Conservation (phyloP, 2,329 filamentous ascomycete genomes). For the Fusarium gaditjirri region DNA sequence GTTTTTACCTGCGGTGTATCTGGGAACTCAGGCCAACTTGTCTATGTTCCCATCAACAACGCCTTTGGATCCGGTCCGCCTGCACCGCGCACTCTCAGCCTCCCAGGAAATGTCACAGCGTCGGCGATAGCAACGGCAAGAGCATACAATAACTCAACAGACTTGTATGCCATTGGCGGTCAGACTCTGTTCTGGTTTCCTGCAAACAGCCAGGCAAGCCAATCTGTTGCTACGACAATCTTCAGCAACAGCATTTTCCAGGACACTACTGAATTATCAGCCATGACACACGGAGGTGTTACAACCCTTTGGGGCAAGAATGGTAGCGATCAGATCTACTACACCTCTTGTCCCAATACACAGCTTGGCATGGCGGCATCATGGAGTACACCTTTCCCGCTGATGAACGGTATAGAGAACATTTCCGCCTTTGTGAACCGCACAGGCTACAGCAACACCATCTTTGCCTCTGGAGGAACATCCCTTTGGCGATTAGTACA, state of each 20-base stretch:
- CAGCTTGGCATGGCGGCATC: neutral
- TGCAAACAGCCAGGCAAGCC: neutral
- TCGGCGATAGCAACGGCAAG: neutral
- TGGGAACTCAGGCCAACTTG: neutral
- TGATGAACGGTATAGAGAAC: neutral
- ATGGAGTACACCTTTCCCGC: neutral
- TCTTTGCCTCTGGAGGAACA: neutral
- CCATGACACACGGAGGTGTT: neutral
- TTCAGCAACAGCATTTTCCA: neutral
- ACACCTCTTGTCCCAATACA: neutral
- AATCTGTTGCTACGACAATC: neutral
- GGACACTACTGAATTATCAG: neutral
- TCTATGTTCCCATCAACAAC: neutral
- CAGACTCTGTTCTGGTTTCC: neutral
- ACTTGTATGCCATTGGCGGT: neutral
- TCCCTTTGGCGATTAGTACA: neutral
- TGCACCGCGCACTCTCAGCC: neutral
- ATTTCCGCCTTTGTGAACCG: neutral
- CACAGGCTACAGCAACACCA: neutral
- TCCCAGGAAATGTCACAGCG: rapidly evolving
- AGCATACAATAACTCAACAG: neutral
- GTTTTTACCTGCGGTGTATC: neutral
- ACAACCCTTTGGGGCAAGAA: neutral
- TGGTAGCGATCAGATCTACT: neutral
- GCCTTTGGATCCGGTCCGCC: neutral